Percentiles rank a stretch among this genome's conserved stretches.
These are phyloP conservation scores for Taiozyma sp. DNA, from an alignment of 1,139 yeast species.

Conservation along the genomic window DNA sequence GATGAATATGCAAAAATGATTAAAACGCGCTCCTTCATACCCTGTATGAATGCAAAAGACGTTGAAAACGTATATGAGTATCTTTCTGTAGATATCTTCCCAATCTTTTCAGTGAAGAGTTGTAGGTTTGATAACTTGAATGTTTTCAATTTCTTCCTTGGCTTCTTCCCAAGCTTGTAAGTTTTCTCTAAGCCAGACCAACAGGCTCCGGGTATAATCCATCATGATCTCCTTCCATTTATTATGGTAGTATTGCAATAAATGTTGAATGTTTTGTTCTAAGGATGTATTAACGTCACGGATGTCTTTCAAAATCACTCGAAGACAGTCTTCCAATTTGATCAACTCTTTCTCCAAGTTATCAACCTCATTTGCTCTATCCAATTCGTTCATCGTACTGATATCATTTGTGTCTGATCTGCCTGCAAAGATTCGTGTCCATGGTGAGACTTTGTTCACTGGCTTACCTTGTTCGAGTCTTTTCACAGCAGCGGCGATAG, in stretches of 20 bases:
- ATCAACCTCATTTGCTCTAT: constrained; percentile 27
- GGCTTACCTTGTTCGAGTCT: constrained; percentile 22
- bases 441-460: constrained; percentile 17
- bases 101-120: background rate
- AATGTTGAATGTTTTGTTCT: constrained; percentile 22
- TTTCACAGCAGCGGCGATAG: constrained; percentile 27
- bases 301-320: constrained; percentile 28
- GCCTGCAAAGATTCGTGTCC: constrained; percentile 17
- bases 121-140: constrained; percentile 4
- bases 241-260: constrained; percentile 23
- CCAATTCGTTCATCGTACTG: constrained; percentile 30
- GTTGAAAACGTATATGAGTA: background rate
- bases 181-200: constrained; percentile 25
- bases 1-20: background rate
- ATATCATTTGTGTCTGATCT: constrained; percentile 26
- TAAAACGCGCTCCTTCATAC: background rate
- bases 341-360: constrained; percentile 26
- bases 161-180: constrained; percentile 32
- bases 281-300: constrained; percentile 27
- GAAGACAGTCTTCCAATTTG: constrained; percentile 27
- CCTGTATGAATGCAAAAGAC: background rate
- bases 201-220: constrained; percentile 25
- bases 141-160: constrained; percentile 20
- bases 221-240: constrained; percentile 28
- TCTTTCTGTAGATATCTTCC: background rate